Percentiles rank a stretch among this genome's conserved stretches.
phyloP scores from a whole-genome alignment of 768 basidiomycete species.

The Mycena latifolia region DNA sequence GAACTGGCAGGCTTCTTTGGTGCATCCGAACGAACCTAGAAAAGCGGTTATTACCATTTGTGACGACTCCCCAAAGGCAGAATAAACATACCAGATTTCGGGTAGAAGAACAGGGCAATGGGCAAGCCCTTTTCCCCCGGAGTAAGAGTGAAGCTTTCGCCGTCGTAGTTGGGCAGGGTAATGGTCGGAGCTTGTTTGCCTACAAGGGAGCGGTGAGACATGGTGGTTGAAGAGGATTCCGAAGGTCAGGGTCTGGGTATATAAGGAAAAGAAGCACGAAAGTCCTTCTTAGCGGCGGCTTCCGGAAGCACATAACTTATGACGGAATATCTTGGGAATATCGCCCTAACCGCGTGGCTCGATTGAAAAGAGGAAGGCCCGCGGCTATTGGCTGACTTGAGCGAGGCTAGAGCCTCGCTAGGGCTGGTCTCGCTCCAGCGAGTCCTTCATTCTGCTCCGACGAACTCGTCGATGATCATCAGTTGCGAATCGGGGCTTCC shows the following conservation, averaged over 20 bases:
- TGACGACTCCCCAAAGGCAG: neutral
- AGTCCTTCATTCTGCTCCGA: no score
- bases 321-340: no score
- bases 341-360: no score
- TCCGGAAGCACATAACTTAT: no score
- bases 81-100: constrained; percentile 64
- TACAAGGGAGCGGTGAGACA: constrained; percentile 66
- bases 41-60: constrained; percentile 1
- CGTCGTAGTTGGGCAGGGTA: constrained; percentile 74
- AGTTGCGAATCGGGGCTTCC: no score
- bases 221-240: constrained; percentile 39
- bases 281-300: no score
- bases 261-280: no score
- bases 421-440: no score
- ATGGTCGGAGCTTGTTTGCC: constrained; percentile 76
- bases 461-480: no score
- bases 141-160: constrained; percentile 68
- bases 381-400: no score
- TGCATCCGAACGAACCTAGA: constrained; percentile 81
- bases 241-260: neutral
- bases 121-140: constrained; percentile 71
- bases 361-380: no score
- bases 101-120: constrained; percentile 84
- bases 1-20: constrained; percentile 85
- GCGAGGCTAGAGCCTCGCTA: no score